phyloP scores from a whole-genome alignment of 225 moss, liverwort and hornwort genomes.

The Bryoerythrophyllum caledonicum region DNA sequence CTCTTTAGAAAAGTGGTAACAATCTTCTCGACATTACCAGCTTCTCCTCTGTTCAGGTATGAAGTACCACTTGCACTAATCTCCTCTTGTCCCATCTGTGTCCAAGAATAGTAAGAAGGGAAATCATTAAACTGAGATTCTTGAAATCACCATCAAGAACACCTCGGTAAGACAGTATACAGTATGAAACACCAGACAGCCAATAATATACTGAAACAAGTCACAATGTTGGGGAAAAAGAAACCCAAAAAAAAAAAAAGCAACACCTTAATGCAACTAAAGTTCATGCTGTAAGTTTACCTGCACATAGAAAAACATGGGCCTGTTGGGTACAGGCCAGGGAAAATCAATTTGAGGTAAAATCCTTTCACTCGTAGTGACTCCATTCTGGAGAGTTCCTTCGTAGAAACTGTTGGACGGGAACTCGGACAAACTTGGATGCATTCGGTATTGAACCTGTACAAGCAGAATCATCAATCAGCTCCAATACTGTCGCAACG shows the following conservation, averaged over 20 bases:
- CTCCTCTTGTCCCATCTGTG: constrained; percentile 98
- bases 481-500: not conserved
- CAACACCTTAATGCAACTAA: not conserved
- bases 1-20: constrained; percentile 94
- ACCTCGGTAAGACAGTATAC: not conserved
- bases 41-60: constrained; percentile 93
- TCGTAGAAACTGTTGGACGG: constrained; percentile 98
- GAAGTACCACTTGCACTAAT: constrained; percentile 99
- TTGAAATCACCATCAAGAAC: constrained; percentile 19
- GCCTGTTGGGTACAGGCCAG: constrained; percentile 96
- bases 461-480: constrained; percentile 16
- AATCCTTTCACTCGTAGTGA: constrained; percentile 80
- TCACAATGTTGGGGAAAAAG: not conserved
- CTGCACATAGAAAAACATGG: constrained; percentile 99
- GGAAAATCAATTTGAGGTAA: constrained; percentile 89
- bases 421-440: constrained; percentile 97
- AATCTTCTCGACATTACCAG: constrained; percentile 97
- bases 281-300: constrained; percentile 27
- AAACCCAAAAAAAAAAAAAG: constrained; percentile 6
- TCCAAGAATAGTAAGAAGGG: constrained; percentile 2
- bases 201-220: not conserved
- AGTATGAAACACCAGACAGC: not conserved
- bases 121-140: constrained; percentile 1
- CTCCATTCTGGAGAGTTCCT: constrained; percentile 97
- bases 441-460: constrained; percentile 99